These are phyloP conservation scores for Leccinum obscurum DNA, from an alignment of 768 basidiomycete genomes.

Conservation along the genomic window DNA sequence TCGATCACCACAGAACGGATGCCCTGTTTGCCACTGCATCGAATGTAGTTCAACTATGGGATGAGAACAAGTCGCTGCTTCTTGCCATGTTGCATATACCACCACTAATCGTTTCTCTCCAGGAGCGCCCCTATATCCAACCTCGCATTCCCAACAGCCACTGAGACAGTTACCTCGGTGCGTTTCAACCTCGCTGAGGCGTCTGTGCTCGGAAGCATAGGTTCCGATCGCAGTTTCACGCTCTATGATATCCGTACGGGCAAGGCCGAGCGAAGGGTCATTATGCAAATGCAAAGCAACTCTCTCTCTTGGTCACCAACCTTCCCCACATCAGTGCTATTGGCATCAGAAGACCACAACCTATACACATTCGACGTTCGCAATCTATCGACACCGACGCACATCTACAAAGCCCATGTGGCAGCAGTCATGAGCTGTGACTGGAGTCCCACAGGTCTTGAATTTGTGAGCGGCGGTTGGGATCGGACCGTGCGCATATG, in stretches of 20 bases:
- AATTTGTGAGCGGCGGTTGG: conserved; percentile 96
- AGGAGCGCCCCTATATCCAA: conserved; percentile 87
- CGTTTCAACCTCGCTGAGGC: conserved; percentile 94
- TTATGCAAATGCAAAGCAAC: conserved; percentile 95
- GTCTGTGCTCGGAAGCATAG: conserved; percentile 92
- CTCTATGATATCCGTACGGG: conserved; percentile 96
- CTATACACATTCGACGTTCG: conserved; percentile 97
- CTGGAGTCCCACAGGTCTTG: conserved; percentile 94
- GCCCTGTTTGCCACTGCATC: conserved; percentile 94
- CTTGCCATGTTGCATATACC: not conserved
- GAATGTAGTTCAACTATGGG: conserved; percentile 94
- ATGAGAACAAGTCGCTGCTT: conserved; percentile 77
- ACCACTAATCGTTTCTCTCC: conserved; percentile 11
- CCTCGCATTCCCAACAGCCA: conserved; percentile 81
- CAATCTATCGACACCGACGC: conserved; percentile 74
- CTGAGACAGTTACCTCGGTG: conserved; percentile 85
- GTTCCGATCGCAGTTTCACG: conserved; percentile 93
- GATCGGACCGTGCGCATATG: conserved; percentile 94
- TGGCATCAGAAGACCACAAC: conserved; percentile 99
- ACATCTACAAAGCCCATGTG: conserved; percentile 97
- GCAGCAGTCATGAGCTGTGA: conserved; percentile 96
- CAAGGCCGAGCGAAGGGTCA: conserved; percentile 87
- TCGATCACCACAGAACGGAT: conserved; percentile 91
- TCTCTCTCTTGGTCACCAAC: conserved; percentile 95
- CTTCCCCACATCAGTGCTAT: conserved; percentile 84